Base-by-base conservation (phyloP, 495 filamentous ascomycete genomes). In the Aspergillus bridgeri region DNA sequence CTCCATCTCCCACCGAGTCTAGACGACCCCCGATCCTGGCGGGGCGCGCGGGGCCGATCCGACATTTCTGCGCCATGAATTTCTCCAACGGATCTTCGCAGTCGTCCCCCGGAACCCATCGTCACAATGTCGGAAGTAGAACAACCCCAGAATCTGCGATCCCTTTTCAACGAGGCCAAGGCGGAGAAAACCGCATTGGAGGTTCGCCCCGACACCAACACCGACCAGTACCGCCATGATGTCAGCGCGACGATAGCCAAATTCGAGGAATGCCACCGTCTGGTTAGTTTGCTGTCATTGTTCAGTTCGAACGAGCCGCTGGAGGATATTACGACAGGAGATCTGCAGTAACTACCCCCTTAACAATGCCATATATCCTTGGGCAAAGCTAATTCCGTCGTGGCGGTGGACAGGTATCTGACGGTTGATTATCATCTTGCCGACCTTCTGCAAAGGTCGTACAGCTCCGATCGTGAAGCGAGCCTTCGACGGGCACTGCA, bases 241-340 rank as follows among this genome's bases (percentile, higher is more conserved):
- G 79, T 97, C 54, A 75, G 75, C 54, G 70, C 81, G 33, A 82
- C 89, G 17, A 83, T 96, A 51, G 64, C 79, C 54, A 78, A 83
- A 52, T 89, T 96, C 72, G 79, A 90, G 60, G 79, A 89, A 68
- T 91, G 88, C 70, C 79, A 87, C 38, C 71, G 79, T 61, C 81
- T 92, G 42, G 83, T 89, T 59, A 74, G 83, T 57, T 77, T 83
- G 45, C 73, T 93, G 51, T 87, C 89, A 0, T 70, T 98, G 13
- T 98, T 97, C 80, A 94, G 90, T 65, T 81, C 86, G 7, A 98
- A 98, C 70, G 94, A 98, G 68, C 80, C 83, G 2, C 71, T 96
- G 29, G 95, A 98, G 54, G 94, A 98, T 77, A 75, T 98, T 25
- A 79, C 89, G 11, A 93, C 92, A 11, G 80, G 79, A n/a, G 86